Base-by-base conservation (phyloP, 495 filamentous ascomycete genomes). In the Hypomontagnella monticulosa region DNA sequence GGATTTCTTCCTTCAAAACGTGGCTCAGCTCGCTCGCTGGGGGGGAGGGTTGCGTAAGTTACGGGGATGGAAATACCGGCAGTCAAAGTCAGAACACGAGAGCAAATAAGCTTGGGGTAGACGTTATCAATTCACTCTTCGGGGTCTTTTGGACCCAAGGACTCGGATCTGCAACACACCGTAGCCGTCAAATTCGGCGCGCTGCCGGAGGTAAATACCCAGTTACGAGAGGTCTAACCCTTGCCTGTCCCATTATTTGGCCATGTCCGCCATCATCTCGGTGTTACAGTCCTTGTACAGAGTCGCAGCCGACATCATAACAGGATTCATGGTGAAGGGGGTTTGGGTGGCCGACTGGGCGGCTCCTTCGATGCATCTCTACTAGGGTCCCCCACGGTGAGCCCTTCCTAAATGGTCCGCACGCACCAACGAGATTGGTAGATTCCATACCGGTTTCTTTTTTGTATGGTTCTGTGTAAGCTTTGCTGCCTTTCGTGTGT, bases 131-230 rank as follows among this genome's bases (percentile, higher is more conserved):
- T 54, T 62, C 42, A 32, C 18, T 43, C 19, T 51, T 37, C 34
- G 33, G 41, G 43, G 23, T 44, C 32, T 33, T 50, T 51, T 32
- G 32, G 66, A 63, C 66, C 66, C 66, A 63, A 69, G 50, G 44
- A 20, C 50, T 60, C 30, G 66, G 66, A 63, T 69, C 60, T 69
- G 55, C 59, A 68, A 60, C 65, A 47, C 55, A 53, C 47, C 51
- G 52, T 18, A 40, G 42, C 19, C 43, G 38, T 60, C 40, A n/a
- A 47, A 41, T 40, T 49, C 54, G 37, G 18, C 23, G 60, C 38
- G 36, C 18, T 54, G 4, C 55, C 66, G 66, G 66, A 42, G 52
- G 30, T 42, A 56, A 47, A 16, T 51, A 46, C 60, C 42, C 50
- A 55, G 63, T 69, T 63, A 50, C 59, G 51, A 51, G 10, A 20